These are phyloP conservation scores for Candolleomyces aberdarensis DNA, from an alignment of 768 basidiomycete genomes.

Conservation along the genomic window DNA sequence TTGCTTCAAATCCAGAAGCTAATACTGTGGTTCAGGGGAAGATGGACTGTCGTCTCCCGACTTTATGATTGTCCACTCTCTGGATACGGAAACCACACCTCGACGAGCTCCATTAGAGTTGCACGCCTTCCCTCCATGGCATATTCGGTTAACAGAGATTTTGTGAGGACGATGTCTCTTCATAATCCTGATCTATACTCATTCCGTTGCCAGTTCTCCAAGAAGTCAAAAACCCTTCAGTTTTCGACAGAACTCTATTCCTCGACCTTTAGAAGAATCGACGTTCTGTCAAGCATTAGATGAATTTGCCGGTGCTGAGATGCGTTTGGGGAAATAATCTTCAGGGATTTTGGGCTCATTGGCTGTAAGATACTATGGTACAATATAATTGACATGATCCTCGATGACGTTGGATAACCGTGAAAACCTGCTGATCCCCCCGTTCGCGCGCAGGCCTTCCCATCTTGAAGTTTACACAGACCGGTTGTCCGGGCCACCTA, in stretches of 20 bases:
- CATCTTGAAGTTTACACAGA: no score
- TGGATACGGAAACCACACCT: conserved; percentile 35
- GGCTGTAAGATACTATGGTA: neutral
- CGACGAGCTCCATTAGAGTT: conserved; percentile 53
- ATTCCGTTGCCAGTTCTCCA: neutral
- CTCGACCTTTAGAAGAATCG: conserved; percentile 41
- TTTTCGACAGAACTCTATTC: neutral
- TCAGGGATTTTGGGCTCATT: neutral
- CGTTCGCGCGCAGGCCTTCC: no score
- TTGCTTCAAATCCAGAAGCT: neutral
- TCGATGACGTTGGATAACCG: no score
- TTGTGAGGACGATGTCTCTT: conserved; percentile 46
- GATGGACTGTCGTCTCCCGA: conserved; percentile 65
- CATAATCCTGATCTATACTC: neutral
- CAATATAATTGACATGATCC: no score
- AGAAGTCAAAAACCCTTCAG: no score
- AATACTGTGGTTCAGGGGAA: conserved; percentile 34
- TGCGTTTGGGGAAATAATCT: conserved; percentile 70
- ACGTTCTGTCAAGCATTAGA: conserved; percentile 71
- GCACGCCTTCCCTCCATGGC: conserved; percentile 83
- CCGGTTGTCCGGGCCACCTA: no score
- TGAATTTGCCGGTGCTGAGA: conserved; percentile 69
- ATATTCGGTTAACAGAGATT: conserved; percentile 77
- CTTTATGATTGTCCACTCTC: conserved; percentile 70
- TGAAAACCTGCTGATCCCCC: no score